A percentile compares a stretch with the other conserved stretches of the same genome.
Conservation (phyloP, 129 eudicot species). For the Lonicera japonica region DNA sequence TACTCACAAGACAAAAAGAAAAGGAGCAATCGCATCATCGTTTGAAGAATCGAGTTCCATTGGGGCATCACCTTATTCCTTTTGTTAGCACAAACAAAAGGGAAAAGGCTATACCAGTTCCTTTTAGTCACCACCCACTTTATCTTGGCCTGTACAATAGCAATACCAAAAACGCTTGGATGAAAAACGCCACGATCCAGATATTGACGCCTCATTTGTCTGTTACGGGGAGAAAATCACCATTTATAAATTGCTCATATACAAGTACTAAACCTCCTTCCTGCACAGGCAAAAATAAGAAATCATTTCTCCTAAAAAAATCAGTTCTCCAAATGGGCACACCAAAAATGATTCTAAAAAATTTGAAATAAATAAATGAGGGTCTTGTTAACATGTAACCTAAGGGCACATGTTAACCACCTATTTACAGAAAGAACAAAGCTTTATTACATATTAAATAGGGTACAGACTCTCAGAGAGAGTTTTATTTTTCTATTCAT, state of each 20-base stretch:
- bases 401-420: no score
- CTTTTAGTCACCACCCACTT: background rate
- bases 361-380: no score
- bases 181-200: background rate
- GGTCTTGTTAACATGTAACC: no score
- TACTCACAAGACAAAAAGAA: background rate
- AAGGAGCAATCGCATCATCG: background rate
- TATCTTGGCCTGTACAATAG: constrained; percentile 8
- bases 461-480: no score
- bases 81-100: background rate
- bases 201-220: background rate
- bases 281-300: background rate
- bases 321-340: no score
- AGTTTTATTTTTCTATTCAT: no score
- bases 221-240: background rate
- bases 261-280: constrained; percentile 4
- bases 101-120: background rate
- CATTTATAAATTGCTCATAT: background rate
- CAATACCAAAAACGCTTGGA: background rate
- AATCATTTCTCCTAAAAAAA: background rate
- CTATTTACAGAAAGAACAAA: no score
- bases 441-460: no score
- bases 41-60: background rate
- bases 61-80: background rate
- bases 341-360: no score